These are phyloP conservation scores for Tricholoma furcatifolium DNA, from an alignment of 768 basidiomycete species.

Conservation along the genomic window DNA sequence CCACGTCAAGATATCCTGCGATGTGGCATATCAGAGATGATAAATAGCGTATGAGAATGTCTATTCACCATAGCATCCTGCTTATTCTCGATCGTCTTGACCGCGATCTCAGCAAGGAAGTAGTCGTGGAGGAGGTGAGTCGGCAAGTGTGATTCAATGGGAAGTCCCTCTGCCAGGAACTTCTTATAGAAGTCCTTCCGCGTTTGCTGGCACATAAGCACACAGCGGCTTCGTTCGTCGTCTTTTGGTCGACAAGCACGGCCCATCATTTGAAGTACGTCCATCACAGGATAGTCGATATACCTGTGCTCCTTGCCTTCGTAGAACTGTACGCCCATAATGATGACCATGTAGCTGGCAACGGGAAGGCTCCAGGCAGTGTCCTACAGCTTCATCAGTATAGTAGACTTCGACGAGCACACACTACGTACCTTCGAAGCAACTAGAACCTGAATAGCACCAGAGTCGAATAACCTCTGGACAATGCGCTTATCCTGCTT, in stretches of 20 bases:
- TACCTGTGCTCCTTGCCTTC: constrained; percentile 99
- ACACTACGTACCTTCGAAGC: constrained; percentile 73
- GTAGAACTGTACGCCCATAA: constrained; percentile 98
- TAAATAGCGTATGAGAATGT: background rate
- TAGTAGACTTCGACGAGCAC: background rate
- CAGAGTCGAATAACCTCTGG: constrained; percentile 87
- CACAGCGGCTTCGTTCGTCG: constrained; percentile 89
- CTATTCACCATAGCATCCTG: constrained; percentile 85
- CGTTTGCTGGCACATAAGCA: constrained; percentile 97
- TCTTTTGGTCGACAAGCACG: constrained; percentile 90
- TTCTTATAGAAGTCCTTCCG: constrained; percentile 99
- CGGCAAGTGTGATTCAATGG: constrained; percentile 93
- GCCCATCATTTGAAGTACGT: constrained; percentile 99
- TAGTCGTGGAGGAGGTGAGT: constrained; percentile 93
- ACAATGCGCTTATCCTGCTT: constrained; percentile 95
- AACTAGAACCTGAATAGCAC: constrained; percentile 92
- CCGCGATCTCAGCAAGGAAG: constrained; percentile 97
- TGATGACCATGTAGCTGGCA: constrained; percentile 95
- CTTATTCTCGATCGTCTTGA: constrained; percentile 99
- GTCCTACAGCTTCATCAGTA: constrained; percentile 49
- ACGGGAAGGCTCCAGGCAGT: constrained; percentile 96
- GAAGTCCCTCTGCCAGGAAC: constrained; percentile 95
- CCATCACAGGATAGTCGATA: constrained; percentile 97
- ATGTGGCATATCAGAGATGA: background rate
- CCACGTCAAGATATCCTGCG: constrained; percentile 95